A percentile compares a stretch with the other conserved stretches of the same genome.
phyloP scores from a whole-genome alignment of 768 basidiomycete genomes.

The Rickenella mellea region DNA sequence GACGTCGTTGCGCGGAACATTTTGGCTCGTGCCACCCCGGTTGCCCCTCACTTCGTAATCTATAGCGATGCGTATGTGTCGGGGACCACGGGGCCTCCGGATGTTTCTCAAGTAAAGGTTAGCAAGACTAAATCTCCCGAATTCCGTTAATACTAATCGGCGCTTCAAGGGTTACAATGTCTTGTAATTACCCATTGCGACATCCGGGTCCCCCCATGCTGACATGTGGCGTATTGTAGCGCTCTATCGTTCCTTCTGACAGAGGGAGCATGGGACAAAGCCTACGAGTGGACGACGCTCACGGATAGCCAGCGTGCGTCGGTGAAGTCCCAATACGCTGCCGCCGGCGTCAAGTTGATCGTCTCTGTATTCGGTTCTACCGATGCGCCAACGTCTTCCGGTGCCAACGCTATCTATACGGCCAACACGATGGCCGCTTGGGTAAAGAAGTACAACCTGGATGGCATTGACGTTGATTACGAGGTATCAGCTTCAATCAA shows the following conservation, averaged over 20 bases:
- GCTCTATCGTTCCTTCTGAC: slow-evolving; percentile 45
- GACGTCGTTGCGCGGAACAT: slow-evolving; percentile 22
- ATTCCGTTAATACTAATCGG: not conserved
- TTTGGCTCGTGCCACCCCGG: slow-evolving; percentile 27
- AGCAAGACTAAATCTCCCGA: slow-evolving; percentile 1
- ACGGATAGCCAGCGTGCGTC: slow-evolving; percentile 34
- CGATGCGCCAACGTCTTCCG: slow-evolving; percentile 45
- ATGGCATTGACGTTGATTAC: slow-evolving; percentile 72
- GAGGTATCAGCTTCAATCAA: slow-evolving; percentile 26
- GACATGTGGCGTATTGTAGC: slow-evolving; percentile 15
- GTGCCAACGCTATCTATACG: slow-evolving; percentile 50
- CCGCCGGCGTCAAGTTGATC: slow-evolving; percentile 51
- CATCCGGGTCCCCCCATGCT: not conserved
- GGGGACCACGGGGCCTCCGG: slow-evolving; percentile 39
- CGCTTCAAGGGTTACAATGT: slow-evolving; percentile 44
- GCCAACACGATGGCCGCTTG: slow-evolving; percentile 59
- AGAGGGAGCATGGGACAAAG: slow-evolving; percentile 52
- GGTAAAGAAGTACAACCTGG: slow-evolving; percentile 50
- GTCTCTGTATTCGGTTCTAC: slow-evolving; percentile 53
- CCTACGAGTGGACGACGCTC: slow-evolving; percentile 42
- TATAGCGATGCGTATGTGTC: slow-evolving; percentile 33
- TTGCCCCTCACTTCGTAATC: slow-evolving; percentile 41
- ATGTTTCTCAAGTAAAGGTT: slow-evolving; percentile 34
- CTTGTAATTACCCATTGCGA: slow-evolving; percentile 25
- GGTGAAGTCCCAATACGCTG: slow-evolving; percentile 42